Conservation (phyloP, 345 rosid genomes). For the Noccaea caerulescens region DNA sequence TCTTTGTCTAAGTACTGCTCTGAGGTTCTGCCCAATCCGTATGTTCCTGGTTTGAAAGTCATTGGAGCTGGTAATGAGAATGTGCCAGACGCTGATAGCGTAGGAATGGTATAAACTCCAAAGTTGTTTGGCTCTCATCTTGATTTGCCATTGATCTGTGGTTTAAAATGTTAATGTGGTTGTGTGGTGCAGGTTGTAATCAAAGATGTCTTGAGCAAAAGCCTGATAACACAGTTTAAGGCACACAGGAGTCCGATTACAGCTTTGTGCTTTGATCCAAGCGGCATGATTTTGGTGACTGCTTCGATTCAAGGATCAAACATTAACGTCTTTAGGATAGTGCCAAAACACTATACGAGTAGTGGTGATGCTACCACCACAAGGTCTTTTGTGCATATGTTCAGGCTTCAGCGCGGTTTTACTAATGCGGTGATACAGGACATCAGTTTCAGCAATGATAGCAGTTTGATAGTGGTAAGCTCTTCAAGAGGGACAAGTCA, state of each 20-base stretch:
- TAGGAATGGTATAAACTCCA: slow-evolving; percentile 77
- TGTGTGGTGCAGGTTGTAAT: slow-evolving; percentile 68
- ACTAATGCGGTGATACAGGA: slow-evolving; percentile 97
- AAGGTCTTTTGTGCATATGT: slow-evolving; percentile 70
- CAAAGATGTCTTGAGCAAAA: slow-evolving; percentile 72
- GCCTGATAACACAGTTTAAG: slow-evolving; percentile 75
- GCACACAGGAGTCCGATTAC: slow-evolving; percentile 94
- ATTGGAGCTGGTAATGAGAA: slow-evolving; percentile 60
- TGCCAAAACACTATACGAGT: slow-evolving; percentile 58
- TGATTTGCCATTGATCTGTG: slow-evolving; percentile 9
- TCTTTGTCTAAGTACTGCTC: slow-evolving; percentile 70
- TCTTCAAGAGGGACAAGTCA: slow-evolving; percentile 97
- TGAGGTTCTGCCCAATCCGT: slow-evolving; percentile 76
- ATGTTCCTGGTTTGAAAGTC: slow-evolving; percentile 62
- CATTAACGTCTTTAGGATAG: slow-evolving; percentile 82
- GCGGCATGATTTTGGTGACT: slow-evolving; percentile 87
- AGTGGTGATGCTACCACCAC: slow-evolving; percentile 40
- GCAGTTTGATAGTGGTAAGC: slow-evolving; percentile 88
- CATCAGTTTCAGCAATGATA: slow-evolving; percentile 84
- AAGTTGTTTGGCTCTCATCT: slow-evolving; percentile 5
- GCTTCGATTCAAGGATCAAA: slow-evolving; percentile 94
- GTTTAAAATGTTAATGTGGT: neutral
- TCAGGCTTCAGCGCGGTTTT: slow-evolving; percentile 91
- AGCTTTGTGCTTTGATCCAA: slow-evolving; percentile 90
- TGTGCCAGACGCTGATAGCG: slow-evolving; percentile 62